Base-by-base conservation (phyloP, 352 stramenopile genomes). In the Phytopythium delawarense region DNA sequence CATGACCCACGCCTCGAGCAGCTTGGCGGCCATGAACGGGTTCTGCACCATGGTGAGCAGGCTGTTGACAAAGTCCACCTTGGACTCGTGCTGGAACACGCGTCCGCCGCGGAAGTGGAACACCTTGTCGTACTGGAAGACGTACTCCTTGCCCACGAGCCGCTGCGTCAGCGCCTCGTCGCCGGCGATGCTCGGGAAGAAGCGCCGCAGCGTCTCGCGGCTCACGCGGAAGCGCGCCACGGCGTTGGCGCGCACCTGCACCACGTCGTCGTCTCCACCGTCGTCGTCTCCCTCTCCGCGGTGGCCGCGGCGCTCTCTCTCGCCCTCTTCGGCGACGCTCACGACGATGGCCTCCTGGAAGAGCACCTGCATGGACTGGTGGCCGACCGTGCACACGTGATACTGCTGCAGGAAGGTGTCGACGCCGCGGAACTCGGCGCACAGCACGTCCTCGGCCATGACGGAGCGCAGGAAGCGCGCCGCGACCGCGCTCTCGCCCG, bases 101-200 rank as follows among this genome's bases (percentile, higher is more conserved):
- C 63, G 63, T 1, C 73, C 71, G 44, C 67, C 53, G 21, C 67
- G 57, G 53, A 90, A 87, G 50, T 90, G 78, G 57, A 90, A 88
- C 5, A 87, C 77, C 57, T 88, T 90, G 63, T 88, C 77, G 67
- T 90, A 88, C 60, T 82, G 72, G 28, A 89, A 71, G 44, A 64
- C 60, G 55, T 88, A 88, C 59, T 81, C 71, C 35, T 82, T 79
- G 35, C 78, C 81, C 35, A 88, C 83, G 15, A 89, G 66, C 52
- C 68, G 53, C 56, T 89, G 78, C 9, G 70, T 62, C 39, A 88
- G 70, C 39, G 57, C 61, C 66, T 89, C 80, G 56, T 89, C 80
- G 1, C 70, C 57, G 44, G 84, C 74, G 45, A 89, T 78, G 20
- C 60, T 50, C 2, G 80, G 76, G 49, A 89, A 87, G 30, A 89